Base-by-base conservation (phyloP, 164 flowering plant genomes). In the Aristolochia fimbriata region DNA sequence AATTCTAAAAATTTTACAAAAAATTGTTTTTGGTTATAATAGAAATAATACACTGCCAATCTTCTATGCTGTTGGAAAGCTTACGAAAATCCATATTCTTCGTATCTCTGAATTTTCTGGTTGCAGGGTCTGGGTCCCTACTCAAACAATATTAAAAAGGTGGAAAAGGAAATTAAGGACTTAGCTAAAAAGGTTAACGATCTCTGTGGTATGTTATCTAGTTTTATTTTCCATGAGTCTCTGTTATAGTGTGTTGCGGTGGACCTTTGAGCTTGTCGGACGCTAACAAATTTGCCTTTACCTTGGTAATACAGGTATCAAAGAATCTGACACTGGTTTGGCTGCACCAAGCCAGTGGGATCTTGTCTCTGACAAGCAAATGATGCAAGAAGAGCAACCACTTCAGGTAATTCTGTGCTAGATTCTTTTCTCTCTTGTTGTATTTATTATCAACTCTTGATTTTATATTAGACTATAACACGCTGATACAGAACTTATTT, bases 341-440 rank as follows among this genome's bases (percentile, higher is more conserved):
- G 97, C 99, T 65, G 90, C 90, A 48, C 99, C 97, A 3, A 91
- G 97, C 67, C 97, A 94, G 60, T 94, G 99, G 97, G 97, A 94
- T 82, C 92, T 94, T 69, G 96, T 91, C 54, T 87, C 97, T 51
- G 99, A 94, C 62, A 91, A 91, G 75, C 97, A 91, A 69, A 91
- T 94, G 99, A 91, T 94, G 97, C 96, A 91, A 61, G 97, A 91
- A 69, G 97, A 94, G 71, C 92, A 87, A 56, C 99, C 95, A 48
- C 91, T 94, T 68, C 96, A 91, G 86, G 97, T 87, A 20, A 37
- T 15, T 47, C 43, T 27, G 30, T 27, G 3, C 30, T 37, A 37
- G 43, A 7, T 37, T 37, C 37, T 37, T 10, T 37, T 7, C 12
- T 37, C 12, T 37, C 10, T 37, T 37, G 1, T 37, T 10, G 12